A percentile compares a stretch with the other conserved stretches of the same genome.
Conservation (phyloP, 192 early-diverging fungal genomes). For the Backusella tarrabulga region DNA sequence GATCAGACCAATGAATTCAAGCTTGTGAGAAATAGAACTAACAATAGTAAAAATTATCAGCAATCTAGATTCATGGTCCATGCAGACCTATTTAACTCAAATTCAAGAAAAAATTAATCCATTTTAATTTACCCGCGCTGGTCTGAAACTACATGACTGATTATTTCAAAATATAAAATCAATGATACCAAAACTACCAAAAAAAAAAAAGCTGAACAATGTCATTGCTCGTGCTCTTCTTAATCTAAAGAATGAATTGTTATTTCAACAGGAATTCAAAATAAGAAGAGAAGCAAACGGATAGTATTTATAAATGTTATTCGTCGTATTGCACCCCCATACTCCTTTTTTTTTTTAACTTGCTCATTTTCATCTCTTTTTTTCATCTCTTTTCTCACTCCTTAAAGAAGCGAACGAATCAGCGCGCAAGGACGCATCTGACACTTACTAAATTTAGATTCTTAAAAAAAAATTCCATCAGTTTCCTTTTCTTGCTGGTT, state of each 20-base stretch:
- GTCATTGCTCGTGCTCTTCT: background rate
- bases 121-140: background rate
- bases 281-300: background rate
- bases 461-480: background rate
- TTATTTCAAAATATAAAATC: background rate
- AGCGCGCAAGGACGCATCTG: background rate
- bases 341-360: background rate
- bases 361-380: background rate
- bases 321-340: too few species aligned
- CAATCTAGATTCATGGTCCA: background rate
- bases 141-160: background rate
- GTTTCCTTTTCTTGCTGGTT: background rate
- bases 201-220: background rate
- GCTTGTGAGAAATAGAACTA: too few species aligned
- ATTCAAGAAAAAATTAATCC: background rate
- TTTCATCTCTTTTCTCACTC: background rate
- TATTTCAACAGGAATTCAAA: background rate
- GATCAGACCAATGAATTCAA: too few species aligned
- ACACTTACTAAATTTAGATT: background rate
- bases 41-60: background rate
- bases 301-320: background rate
- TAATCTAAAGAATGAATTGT: background rate
- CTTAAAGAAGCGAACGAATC: background rate
- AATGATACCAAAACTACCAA: background rate
- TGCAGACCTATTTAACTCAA: background rate